Percentiles rank a stretch among this genome's conserved stretches.
phyloP scores from a whole-genome alignment of 2,329 filamentous ascomycete genomes.

The Aspergillus piperis region DNA sequence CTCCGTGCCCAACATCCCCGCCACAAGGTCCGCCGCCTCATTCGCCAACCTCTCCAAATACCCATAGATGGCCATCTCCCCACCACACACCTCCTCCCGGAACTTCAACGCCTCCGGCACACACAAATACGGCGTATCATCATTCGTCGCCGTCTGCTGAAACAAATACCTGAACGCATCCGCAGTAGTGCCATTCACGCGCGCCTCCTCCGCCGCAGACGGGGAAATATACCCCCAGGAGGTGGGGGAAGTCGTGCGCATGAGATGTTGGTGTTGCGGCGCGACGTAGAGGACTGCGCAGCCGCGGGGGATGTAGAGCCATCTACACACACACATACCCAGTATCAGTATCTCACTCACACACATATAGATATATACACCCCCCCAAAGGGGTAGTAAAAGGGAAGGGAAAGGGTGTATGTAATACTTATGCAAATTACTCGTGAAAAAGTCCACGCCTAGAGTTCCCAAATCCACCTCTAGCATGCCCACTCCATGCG shows the following conservation, averaged over 20 bases:
- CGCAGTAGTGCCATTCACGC: conserved; percentile 51
- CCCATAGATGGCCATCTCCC: conserved; percentile 67
- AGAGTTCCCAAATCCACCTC: conserved; percentile 65
- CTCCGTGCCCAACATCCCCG: conserved; percentile 66
- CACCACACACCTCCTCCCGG: conserved; percentile 68
- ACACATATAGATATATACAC: conserved; percentile 15
- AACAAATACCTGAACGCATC: conserved; percentile 67
- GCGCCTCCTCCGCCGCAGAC: conserved; percentile 40
- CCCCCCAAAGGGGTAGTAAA: background rate
- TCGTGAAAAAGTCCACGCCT: conserved; percentile 82
- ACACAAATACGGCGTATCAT: conserved; percentile 71
- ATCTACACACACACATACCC: conserved; percentile 47
- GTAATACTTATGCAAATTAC: conserved; percentile 73
- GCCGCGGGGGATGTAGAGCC: conserved; percentile 78
- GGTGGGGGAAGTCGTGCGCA: conserved; percentile 75
- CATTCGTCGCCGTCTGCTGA: conserved; percentile 73
- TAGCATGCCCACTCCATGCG: conserved; percentile 81
- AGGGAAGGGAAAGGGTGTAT: conserved; percentile 8
- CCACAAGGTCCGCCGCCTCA: conserved; percentile 62
- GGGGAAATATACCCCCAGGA: conserved; percentile 71
- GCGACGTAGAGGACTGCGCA: conserved; percentile 83
- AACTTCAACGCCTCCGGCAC: conserved; percentile 72
- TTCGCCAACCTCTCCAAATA: conserved; percentile 67
- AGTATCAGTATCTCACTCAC: background rate
- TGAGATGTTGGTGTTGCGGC: conserved; percentile 69